A percentile compares a stretch with the other conserved stretches of the same genome.
These are phyloP conservation scores for Tagetes patula DNA, from an alignment of 129 eudicot species.

Conservation along the genomic window DNA sequence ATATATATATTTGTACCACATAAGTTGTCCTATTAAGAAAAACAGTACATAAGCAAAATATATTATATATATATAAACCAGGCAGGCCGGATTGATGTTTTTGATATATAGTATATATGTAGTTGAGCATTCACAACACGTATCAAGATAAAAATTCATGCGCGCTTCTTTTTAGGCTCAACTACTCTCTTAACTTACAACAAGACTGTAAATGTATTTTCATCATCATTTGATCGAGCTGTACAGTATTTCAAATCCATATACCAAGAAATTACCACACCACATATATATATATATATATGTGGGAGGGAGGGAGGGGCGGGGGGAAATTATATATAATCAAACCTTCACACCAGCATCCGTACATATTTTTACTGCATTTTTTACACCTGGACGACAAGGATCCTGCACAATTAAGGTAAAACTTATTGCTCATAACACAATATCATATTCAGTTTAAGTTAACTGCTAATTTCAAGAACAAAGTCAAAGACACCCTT, in stretches of 20 bases:
- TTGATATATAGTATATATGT: not conserved
- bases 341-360: conserved; percentile 92
- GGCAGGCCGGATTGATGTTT: not conserved
- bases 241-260: not conserved
- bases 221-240: not conserved
- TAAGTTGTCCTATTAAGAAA: too few species aligned
- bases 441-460: not conserved
- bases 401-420: conserved; percentile 65
- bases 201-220: not conserved
- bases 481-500: not conserved
- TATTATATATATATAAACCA: not conserved
- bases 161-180: not conserved
- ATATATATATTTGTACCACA: conserved; percentile 4
- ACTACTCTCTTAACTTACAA: conserved; percentile 2
- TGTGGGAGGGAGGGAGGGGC: too few species aligned
- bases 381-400: conserved; percentile 95
- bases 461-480: not conserved
- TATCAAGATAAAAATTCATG: not conserved
- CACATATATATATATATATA: not conserved
- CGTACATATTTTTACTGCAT: conserved; percentile 73
- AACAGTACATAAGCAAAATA: too few species aligned
- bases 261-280: not conserved
- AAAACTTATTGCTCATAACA: conserved; percentile 9
- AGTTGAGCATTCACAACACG: not conserved
- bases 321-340: not conserved